A percentile compares a stretch with the other conserved stretches of the same genome.
Conservation (phyloP, 2,329 filamentous ascomycete genomes). For the Diaporthe humulicola region DNA sequence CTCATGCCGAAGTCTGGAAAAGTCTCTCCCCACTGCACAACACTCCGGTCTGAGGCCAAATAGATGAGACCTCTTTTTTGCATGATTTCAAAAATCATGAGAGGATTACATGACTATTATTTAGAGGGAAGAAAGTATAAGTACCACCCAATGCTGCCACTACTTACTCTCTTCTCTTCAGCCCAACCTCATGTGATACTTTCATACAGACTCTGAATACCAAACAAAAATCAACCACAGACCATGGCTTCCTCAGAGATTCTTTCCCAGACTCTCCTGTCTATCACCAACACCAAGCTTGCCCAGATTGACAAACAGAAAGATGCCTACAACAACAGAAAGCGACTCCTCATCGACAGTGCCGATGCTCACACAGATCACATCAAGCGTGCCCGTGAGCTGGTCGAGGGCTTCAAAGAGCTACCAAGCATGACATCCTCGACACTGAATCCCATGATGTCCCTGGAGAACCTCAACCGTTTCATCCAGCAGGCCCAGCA, state of each 20-base stretch:
- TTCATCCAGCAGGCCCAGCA: slow-evolving; percentile 66
- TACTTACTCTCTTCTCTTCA: not conserved
- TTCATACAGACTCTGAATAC: slow-evolving; percentile 32
- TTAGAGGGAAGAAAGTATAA: not conserved
- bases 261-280: slow-evolving; percentile 66
- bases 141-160: not conserved
- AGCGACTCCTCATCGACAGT: slow-evolving; percentile 55
- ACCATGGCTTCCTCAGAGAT: slow-evolving; percentile 53
- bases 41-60: slow-evolving; percentile 6
- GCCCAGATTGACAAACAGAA: slow-evolving; percentile 67
- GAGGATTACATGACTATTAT: no score
- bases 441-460: slow-evolving; percentile 47
- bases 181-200: not conserved
- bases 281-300: slow-evolving; percentile 69
- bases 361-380: slow-evolving; percentile 44
- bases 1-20: not conserved
- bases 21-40: not conserved
- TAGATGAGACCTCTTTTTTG: not conserved
- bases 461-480: slow-evolving; percentile 59
- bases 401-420: slow-evolving; percentile 53
- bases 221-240: not conserved
- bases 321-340: slow-evolving; percentile 60
- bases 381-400: slow-evolving; percentile 48
- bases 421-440: slow-evolving; percentile 49
- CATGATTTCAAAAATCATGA: not conserved